phyloP scores from a whole-genome alignment of 108 stramenopile species.

The Cafeteria roenbergensis region DNA sequence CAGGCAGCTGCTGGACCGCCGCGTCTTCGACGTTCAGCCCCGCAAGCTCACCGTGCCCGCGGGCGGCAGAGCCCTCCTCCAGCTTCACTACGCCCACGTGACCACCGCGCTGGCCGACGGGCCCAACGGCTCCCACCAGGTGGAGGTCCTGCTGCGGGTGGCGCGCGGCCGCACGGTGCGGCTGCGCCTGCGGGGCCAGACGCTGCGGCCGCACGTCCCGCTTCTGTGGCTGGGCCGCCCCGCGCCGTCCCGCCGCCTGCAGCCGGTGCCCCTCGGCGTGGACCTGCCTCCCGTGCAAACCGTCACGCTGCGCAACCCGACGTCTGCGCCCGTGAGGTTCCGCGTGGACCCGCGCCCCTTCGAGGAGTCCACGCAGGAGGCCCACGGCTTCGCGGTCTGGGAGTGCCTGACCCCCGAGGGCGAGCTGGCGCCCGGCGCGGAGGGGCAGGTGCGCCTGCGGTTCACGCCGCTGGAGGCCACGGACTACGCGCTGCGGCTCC shows the following conservation, averaged over 20 bases:
- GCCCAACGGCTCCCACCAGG: constrained; percentile 6
- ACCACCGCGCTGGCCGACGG: neutral
- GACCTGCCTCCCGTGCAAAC: neutral
- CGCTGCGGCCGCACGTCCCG: neutral
- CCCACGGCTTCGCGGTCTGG: constrained; percentile 9
- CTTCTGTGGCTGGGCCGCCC: neutral
- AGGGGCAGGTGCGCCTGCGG: neutral
- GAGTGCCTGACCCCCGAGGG: too few species aligned
- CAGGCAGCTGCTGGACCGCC: constrained; percentile 3
- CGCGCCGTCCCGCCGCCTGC: neutral
- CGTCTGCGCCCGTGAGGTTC: neutral
- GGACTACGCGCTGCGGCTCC: neutral
- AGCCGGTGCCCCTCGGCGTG: neutral
- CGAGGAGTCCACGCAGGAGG: neutral
- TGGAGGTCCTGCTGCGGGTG: constrained; percentile 9
- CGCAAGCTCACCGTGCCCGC: neutral
- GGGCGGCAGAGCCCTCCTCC: constrained; percentile 8
- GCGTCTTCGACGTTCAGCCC: constrained; percentile 7
- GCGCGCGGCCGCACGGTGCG: constrained; percentile 11
- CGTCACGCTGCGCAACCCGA: constrained; percentile 12
- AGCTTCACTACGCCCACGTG: constrained; percentile 8
- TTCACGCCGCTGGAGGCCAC: neutral
- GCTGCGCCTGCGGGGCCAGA: constrained; percentile 9
- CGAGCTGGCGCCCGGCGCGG: neutral
- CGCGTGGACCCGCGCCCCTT: constrained; percentile 7